These are phyloP conservation scores for Crucihimalaya himalaica DNA, from an alignment of 345 rosid genomes.

Conservation along the genomic window DNA sequence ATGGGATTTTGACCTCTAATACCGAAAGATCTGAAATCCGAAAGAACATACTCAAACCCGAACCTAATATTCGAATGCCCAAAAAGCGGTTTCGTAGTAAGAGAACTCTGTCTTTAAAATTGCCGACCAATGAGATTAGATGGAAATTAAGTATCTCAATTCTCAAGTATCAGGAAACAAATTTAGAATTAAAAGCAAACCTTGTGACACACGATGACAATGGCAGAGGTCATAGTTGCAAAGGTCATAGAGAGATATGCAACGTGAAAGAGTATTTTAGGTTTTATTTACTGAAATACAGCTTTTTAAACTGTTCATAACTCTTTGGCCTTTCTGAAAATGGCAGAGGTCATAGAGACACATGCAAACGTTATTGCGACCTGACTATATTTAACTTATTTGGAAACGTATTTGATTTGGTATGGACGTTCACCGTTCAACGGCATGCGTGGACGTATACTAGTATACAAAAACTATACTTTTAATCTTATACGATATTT, in stretches of 20 bases:
- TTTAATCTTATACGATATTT: background rate
- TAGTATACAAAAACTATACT: background rate
- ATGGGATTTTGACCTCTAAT: too few relatives aligned
- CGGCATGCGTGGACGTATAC: background rate
- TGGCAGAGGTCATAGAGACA: constrained; percentile 1
- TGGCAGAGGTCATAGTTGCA: background rate
- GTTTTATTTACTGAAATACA: background rate
- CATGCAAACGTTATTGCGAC: constrained; percentile 3
- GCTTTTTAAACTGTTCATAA: background rate
- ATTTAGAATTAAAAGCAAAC: too few relatives aligned
- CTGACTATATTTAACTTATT: background rate
- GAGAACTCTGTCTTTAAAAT: too few relatives aligned
- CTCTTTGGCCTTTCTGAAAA: background rate
- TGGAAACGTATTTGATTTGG: background rate
- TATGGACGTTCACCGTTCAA: background rate
- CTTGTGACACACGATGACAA: too few relatives aligned
- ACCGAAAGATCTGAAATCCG: too few relatives aligned
- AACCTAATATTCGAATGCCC: too few relatives aligned
- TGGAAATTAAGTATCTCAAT: background rate
- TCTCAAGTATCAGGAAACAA: too few relatives aligned
- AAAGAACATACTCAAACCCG: too few relatives aligned
- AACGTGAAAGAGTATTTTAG: background rate
- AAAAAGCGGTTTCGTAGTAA: too few relatives aligned
- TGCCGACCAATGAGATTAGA: background rate
- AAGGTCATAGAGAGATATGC: background rate